These are phyloP conservation scores for Mycocentrospora acerina DNA, from an alignment of 2,329 filamentous ascomycete genomes.

Conservation along the genomic window DNA sequence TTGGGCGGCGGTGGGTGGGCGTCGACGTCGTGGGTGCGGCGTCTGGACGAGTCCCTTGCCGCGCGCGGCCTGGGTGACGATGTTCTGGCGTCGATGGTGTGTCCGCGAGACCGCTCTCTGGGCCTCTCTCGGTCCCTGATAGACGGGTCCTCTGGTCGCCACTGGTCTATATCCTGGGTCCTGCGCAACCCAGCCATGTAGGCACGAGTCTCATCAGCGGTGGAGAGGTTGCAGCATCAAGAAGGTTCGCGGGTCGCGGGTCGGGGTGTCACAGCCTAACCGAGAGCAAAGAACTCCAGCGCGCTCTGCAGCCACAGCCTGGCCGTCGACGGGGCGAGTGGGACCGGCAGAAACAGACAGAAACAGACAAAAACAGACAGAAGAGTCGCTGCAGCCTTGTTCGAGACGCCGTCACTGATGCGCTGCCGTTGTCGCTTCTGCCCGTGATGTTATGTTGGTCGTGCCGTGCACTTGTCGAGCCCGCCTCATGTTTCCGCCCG, in stretches of 20 bases:
- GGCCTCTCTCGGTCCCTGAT: slow-evolving; percentile 32
- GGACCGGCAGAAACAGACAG: slow-evolving; percentile 8
- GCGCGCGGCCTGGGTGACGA: slow-evolving; percentile 40
- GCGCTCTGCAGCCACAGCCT: slow-evolving; percentile 19
- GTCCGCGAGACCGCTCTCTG: slow-evolving; percentile 28
- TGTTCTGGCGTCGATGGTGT: slow-evolving; percentile 32
- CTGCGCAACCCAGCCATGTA: slow-evolving; percentile 48
- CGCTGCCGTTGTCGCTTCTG: slow-evolving; percentile 22
- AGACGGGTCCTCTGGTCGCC: slow-evolving; percentile 45
- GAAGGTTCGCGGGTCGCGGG: slow-evolving; percentile 35
- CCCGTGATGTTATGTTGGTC: slow-evolving; percentile 22
- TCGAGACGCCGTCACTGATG: slow-evolving; percentile 14
- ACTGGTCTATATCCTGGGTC: slow-evolving; percentile 47
- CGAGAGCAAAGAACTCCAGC: slow-evolving; percentile 31
- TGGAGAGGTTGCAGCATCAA: slow-evolving; percentile 37
- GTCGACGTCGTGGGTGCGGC: slow-evolving; percentile 31
- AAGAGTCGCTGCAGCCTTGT: slow-evolving; percentile 10
- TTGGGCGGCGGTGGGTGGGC: slow-evolving; percentile 18
- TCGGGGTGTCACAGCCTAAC: slow-evolving; percentile 41
- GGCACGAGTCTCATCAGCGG: slow-evolving; percentile 43
- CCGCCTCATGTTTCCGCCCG: slow-evolving; percentile 23
- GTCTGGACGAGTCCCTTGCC: slow-evolving; percentile 36
- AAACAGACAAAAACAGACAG: slow-evolving; percentile 12
- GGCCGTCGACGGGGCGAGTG: slow-evolving; percentile 2
- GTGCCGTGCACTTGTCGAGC: slow-evolving; percentile 26